Evolutionary conservation across 73 alveolate genomes (phyloP).

Genomic region (Uronychia setigera): DNA sequence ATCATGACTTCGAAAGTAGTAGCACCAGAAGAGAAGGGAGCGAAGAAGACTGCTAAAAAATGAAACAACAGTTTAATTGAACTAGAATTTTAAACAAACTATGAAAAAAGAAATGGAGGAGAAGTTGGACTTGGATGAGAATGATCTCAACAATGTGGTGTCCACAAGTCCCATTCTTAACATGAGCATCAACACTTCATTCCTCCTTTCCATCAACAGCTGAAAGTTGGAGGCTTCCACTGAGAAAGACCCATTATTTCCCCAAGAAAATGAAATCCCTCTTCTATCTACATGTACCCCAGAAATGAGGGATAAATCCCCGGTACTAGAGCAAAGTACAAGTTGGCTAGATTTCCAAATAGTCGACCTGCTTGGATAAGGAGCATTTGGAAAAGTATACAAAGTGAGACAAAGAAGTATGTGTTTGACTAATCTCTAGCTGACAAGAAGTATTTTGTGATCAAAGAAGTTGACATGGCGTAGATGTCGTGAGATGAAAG

Average conservation of each 20-base stretch:
- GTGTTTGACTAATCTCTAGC: constrained; percentile 2
- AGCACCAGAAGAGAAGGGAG: neutral
- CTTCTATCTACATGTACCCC: too few relatives aligned
- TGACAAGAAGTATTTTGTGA: constrained; percentile 63
- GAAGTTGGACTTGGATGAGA: neutral
- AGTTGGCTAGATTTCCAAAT: constrained; percentile 1
- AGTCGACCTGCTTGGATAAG: constrained; percentile 1
- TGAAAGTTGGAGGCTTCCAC: neutral
- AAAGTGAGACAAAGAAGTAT: constrained; percentile 5
- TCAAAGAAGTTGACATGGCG: constrained; percentile 77
- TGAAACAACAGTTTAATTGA: neutral
- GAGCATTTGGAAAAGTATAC: constrained; percentile 30
- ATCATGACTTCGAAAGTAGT: too few relatives aligned
- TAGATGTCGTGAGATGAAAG: constrained; percentile 76
- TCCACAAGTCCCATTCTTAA: neutral
- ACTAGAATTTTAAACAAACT: neutral
- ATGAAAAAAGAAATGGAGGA: neutral
- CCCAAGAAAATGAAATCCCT: neutral
- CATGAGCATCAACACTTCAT: neutral
- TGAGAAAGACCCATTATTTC: neutral
- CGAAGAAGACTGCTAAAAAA: neutral
- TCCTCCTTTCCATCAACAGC: neutral
- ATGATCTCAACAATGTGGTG: neutral
- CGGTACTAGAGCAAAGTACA: neutral
- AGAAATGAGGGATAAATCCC: neutral